Evolutionary conservation across 2,329 filamentous ascomycete species (phyloP).

Genomic region (Ophiostoma himal-ulmi): DNA sequence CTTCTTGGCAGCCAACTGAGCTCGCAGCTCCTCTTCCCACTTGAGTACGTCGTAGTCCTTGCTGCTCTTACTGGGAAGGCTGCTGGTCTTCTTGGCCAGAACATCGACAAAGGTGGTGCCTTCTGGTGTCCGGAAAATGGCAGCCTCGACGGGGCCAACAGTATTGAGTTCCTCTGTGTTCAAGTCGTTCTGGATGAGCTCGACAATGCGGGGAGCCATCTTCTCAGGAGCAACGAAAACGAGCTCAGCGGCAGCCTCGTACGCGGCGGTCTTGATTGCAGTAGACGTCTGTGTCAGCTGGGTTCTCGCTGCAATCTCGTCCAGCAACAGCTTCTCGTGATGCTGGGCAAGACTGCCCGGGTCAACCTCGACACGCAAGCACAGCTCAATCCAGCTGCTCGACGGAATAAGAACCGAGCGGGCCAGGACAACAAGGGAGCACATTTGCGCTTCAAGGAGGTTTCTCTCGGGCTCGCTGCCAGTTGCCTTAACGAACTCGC

Average conservation of each 20-base stretch:
- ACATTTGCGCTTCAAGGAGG: constrained; percentile 62
- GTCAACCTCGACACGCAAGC: constrained; percentile 72
- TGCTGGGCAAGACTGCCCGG: constrained; percentile 70
- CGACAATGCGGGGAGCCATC: constrained; percentile 69
- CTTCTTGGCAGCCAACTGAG: constrained; percentile 87
- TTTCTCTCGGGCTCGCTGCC: constrained; percentile 42
- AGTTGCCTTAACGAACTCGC: constrained; percentile 41
- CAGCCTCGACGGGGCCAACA: constrained; percentile 80
- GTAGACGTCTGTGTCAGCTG: constrained; percentile 44
- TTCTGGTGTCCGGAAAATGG: constrained; percentile 86
- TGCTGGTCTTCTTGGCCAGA: constrained; percentile 70
- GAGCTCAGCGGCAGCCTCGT: constrained; percentile 78
- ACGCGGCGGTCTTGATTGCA: constrained; percentile 63
- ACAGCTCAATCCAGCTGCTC: constrained; percentile 83
- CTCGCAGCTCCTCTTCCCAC: constrained; percentile 90
- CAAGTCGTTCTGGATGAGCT: constrained; percentile 68
- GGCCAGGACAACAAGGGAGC: constrained; percentile 70
- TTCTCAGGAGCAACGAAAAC: constrained; percentile 86
- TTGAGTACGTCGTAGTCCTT: constrained; percentile 95
- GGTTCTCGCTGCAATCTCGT: constrained; percentile 55
- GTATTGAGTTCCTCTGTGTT: constrained; percentile 61
- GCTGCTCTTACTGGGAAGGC: constrained; percentile 74
- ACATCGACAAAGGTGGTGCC: constrained; percentile 87
- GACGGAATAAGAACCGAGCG: constrained; percentile 71
- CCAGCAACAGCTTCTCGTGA: constrained; percentile 58